Evolutionary conservation across 2,329 filamentous ascomycete species (phyloP).

Genomic region (Monosporascus sp.): DNA sequence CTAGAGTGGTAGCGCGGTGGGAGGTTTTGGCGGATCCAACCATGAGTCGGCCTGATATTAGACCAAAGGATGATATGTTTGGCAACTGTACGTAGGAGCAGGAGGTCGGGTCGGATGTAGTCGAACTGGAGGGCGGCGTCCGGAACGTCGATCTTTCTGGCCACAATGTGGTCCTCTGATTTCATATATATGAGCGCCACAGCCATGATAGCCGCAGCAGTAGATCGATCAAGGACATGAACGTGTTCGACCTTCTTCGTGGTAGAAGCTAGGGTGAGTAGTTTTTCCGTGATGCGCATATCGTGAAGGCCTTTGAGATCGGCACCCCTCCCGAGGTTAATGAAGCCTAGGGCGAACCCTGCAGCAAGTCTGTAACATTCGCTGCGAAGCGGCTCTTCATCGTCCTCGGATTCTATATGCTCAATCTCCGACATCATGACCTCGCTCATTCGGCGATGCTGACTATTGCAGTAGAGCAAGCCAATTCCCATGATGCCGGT

Average conservation of each 20-base stretch:
- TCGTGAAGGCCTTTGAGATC: constrained; percentile 87
- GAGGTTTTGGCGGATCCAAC: constrained; percentile 72
- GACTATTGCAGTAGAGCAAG: constrained; percentile 86
- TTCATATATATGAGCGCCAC: constrained; percentile 95
- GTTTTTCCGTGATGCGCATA: constrained; percentile 85
- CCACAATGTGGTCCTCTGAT: constrained; percentile 80
- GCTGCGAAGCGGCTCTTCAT: constrained; percentile 79
- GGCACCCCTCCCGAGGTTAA: constrained; percentile 88
- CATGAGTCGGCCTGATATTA: constrained; percentile 63
- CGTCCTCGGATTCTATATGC: constrained; percentile 71
- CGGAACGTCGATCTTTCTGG: constrained; percentile 88
- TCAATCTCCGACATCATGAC: constrained; percentile 98
- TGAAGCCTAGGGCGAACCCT: constrained; percentile 87
- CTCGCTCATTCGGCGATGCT: constrained; percentile 97
- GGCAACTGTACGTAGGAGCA: constrained; percentile 82
- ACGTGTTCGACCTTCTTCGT: constrained; percentile 89
- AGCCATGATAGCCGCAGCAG: constrained; percentile 87
- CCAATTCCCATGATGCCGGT: constrained; percentile 97
- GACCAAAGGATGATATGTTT: constrained; percentile 93
- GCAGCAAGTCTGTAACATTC: constrained; percentile 96
- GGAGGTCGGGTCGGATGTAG: constrained; percentile 88
- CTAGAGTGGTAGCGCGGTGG: constrained; percentile 63
- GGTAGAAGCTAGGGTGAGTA: constrained; percentile 79
- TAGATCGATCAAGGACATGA: constrained; percentile 87
- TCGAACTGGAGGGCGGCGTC: constrained; percentile 89